Percentiles rank a stretch among this genome's conserved stretches.
Evolutionary conservation across 129 eudicot genomes (phyloP).

Genomic region (Erigeron canadensis): DNA sequence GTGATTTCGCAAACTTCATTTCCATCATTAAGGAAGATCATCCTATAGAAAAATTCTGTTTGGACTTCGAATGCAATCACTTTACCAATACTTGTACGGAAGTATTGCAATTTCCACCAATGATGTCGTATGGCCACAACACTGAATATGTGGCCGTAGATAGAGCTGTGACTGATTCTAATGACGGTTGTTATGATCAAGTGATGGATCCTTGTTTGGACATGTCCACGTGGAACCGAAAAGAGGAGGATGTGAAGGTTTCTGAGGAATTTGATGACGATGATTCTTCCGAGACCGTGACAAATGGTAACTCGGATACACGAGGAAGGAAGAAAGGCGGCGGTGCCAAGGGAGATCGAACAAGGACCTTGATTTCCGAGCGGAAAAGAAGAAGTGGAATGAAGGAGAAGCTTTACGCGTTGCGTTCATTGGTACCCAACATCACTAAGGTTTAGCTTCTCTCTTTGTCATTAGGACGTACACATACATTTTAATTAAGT

Average conservation of each 20-base stretch:
- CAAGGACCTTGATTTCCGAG: conserved; percentile 64
- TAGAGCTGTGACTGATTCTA: neutral
- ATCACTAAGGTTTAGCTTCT: conserved; percentile 55
- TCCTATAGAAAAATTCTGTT: conserved; percentile 31
- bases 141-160: neutral
- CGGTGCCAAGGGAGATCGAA: conserved; percentile 43
- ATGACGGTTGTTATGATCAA: conserved; percentile 6
- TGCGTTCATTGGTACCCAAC: conserved; percentile 77
- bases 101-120: conserved; percentile 27
- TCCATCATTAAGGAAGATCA: conserved; percentile 45
- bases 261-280: conserved; percentile 30
- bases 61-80: conserved; percentile 39
- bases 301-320: conserved; percentile 24
- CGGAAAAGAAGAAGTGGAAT: conserved; percentile 63
- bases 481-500: no score
- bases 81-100: conserved; percentile 29
- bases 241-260: conserved; percentile 14
- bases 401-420: conserved; percentile 77
- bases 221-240: conserved; percentile 9
- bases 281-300: conserved; percentile 36
- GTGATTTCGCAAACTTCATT: conserved; percentile 52
- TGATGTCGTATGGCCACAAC: conserved; percentile 6
- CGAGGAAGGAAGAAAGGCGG: conserved; percentile 22
- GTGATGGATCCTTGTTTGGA: conserved; percentile 26
- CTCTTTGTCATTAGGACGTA: no score